phyloP scores from a whole-genome alignment of 176 grass and related monocot genomes.

The Eleusine indica region DNA sequence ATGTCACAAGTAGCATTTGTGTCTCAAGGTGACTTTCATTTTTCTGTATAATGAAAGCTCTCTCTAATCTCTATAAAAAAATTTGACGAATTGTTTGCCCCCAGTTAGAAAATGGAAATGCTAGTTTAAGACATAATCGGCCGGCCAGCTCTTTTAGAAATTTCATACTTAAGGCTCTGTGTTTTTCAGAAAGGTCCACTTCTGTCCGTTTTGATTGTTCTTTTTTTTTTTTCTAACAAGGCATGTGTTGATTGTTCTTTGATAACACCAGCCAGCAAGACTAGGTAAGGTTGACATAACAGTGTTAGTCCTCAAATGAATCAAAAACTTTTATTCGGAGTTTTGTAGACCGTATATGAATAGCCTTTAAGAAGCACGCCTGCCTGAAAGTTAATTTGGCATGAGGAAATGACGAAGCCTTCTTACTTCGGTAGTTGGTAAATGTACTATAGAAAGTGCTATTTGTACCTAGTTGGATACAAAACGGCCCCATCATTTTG shows the following conservation, averaged over 20 bases:
- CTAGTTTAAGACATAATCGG: neutral
- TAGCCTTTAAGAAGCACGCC: neutral
- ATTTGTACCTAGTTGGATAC: neutral
- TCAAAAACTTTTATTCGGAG: neutral
- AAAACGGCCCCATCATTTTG: constrained; percentile 2
- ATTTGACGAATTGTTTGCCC: neutral
- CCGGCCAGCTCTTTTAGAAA: neutral
- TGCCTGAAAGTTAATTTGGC: constrained; percentile 9
- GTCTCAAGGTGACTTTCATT: neutral
- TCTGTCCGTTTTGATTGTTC: neutral
- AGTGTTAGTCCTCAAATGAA: neutral
- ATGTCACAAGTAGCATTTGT: neutral
- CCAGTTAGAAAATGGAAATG: neutral
- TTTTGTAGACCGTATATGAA: neutral
- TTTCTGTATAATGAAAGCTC: neutral
- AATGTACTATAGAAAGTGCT: neutral
- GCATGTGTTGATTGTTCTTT: no score
- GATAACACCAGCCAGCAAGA: neutral
- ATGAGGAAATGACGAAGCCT: constrained; percentile 14
- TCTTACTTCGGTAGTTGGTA: constrained; percentile 35
- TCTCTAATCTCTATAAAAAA: neutral
- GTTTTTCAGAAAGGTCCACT: neutral
- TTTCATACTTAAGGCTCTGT: neutral
- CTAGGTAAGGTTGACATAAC: neutral
- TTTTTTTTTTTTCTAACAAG: no score